phyloP scores from a whole-genome alignment of 257 asterid genomes.

The Solanum bulbocastanum region DNA sequence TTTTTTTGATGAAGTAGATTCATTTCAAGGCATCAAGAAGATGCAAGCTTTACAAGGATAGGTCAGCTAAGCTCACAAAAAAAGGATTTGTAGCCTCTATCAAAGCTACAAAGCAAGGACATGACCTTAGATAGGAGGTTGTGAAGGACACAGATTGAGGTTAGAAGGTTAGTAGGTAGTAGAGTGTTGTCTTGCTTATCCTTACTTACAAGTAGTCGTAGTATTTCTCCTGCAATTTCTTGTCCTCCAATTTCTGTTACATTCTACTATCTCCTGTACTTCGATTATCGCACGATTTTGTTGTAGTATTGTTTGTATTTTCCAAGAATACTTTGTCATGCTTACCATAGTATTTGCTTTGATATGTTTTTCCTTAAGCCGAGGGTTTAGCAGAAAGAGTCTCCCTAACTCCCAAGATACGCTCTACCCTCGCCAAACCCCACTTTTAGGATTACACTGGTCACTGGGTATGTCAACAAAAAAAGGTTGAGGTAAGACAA shows the following conservation, averaged over 20 bases:
- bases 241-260: neutral
- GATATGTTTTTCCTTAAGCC: neutral
- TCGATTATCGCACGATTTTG: neutral
- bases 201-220: neutral
- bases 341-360: neutral
- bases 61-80: too few relatives aligned
- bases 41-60: too few relatives aligned
- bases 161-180: neutral
- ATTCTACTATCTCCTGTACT: neutral
- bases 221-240: neutral
- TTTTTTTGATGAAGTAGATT: too few relatives aligned
- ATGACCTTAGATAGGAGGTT: neutral
- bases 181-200: neutral
- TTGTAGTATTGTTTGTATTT: neutral
- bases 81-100: too few relatives aligned
- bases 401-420: neutral
- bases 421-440: neutral
- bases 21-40: too few relatives aligned
- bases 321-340: neutral
- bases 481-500: neutral
- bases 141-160: neutral
- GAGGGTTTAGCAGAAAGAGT: neutral
- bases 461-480: neutral
- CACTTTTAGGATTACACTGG: neutral
- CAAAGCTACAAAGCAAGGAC: neutral